Percentiles rank a stretch among this genome's conserved stretches.
These are phyloP conservation scores for Cladochytrium replicatum DNA, from an alignment of 192 early-diverging fungal species.

Conservation along the genomic window DNA sequence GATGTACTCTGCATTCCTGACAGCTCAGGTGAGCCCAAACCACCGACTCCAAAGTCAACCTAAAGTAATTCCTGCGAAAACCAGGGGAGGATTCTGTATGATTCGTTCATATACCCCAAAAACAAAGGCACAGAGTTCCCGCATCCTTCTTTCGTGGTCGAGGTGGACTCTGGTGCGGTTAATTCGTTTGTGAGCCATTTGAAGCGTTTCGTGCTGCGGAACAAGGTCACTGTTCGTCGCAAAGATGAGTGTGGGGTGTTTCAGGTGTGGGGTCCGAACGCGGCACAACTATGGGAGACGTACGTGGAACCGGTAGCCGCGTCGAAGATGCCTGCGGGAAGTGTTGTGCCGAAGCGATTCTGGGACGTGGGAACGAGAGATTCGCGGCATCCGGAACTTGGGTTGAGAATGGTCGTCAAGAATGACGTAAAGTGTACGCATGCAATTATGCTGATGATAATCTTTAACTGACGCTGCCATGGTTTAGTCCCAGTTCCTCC, in stretches of 20 bases:
- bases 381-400: conserved; percentile 45
- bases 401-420: conserved; percentile 42
- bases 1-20: conserved; percentile 71
- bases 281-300: conserved; percentile 18
- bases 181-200: conserved; percentile 53
- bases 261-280: conserved; percentile 62
- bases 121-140: conserved; percentile 50
- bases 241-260: conserved; percentile 55
- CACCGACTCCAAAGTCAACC: not conserved
- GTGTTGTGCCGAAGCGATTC: conserved; percentile 19
- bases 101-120: conserved; percentile 78
- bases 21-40: conserved; percentile 47
- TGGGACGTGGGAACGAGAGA: conserved; percentile 31
- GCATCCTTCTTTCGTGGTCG: conserved; percentile 63
- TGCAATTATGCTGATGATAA: not conserved
- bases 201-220: conserved; percentile 65
- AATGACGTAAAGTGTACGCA: conserved; percentile 3
- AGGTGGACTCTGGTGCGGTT: conserved; percentile 53
- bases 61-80: not conserved
- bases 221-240: conserved; percentile 62
- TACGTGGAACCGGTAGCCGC: not conserved
- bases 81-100: conserved; percentile 79
- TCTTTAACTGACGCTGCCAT: not conserved
- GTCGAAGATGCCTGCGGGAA: conserved; percentile 11
- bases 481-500: conserved; percentile 20